Percentiles rank a stretch among this genome's conserved stretches.
These are phyloP conservation scores for Ambrosiella beaveri DNA, from an alignment of 2,329 filamentous ascomycete genomes.

Conservation along the genomic window DNA sequence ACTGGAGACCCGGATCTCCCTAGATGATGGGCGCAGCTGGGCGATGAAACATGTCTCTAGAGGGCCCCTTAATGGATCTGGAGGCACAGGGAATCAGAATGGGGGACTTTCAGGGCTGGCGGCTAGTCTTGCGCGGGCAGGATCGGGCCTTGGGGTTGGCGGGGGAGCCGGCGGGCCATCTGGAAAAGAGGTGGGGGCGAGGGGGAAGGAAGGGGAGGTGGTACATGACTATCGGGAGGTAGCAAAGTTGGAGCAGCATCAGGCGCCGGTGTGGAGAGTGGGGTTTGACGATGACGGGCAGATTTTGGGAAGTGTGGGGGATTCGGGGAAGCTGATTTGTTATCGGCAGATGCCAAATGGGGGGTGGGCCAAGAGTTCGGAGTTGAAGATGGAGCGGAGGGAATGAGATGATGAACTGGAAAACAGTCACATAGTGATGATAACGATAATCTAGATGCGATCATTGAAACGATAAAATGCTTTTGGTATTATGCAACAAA, in stretches of 20 bases:
- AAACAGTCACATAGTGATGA: neutral
- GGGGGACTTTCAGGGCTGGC: neutral
- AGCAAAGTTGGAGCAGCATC: conserved; percentile 48
- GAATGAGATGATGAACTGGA: neutral
- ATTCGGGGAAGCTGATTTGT: conserved; percentile 51
- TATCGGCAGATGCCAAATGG: conserved; percentile 43
- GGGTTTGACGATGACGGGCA: conserved; percentile 55
- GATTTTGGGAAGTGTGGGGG: conserved; percentile 57
- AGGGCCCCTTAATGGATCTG: neutral
- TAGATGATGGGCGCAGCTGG: conserved; percentile 33
- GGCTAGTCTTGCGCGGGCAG: conserved; percentile 10
- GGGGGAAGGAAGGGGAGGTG: conserved; percentile 42
- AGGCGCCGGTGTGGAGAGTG: conserved; percentile 58
- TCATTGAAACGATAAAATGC: neutral
- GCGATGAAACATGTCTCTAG: conserved; percentile 22
- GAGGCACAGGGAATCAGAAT: neutral
- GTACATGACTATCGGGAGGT: conserved; percentile 45
- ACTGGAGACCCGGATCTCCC: conserved; percentile 39
- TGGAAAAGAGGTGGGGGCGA: neutral
- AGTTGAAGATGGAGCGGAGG: conserved; percentile 38
- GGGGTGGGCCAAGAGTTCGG: conserved; percentile 41
- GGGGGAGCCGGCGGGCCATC: conserved; percentile 16
- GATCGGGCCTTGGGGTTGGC: conserved; percentile 9
- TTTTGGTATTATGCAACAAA: neutral
- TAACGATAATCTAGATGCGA: neutral